Base-by-base conservation (phyloP, 768 basidiomycete species). In the Lactifluus pinguis region DNA sequence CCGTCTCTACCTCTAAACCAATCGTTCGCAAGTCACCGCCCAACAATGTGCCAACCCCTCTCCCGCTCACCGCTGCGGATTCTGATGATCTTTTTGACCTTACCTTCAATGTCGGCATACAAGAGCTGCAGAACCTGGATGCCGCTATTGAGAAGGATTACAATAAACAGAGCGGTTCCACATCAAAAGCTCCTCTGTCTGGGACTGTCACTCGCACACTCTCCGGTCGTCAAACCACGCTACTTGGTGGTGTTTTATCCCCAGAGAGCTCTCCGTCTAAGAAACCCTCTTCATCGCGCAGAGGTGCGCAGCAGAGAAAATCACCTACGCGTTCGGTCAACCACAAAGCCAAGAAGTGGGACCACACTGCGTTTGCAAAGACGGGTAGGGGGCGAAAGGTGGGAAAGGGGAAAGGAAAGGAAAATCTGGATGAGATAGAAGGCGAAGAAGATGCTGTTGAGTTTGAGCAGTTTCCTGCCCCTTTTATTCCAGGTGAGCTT, bases 331-430 rank as follows among this genome's bases (percentile, higher is more conserved):
- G 82, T 9, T 77, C 80, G 51, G 81, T 81, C 59, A 77, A 81
- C 5, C 77, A 77, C 19, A 85, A 87, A 71, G 83, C 80, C 1
- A 98, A 95, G 76, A 76, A 78, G 50, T 99, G 97, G 97, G 93
- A 98, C 69, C 86, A 91, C 25, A 92, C 94, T 0, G 83, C 77
- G 13, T 95, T 90, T 68, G 86, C 93, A 6, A 89, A 91, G 74
- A 82, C 86, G 4, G 93, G 92, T 4, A 25, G 6, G 0, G 73
- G 80, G 74, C 84, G 77, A 67, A 80, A 76, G 53, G 72, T 74
- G 44, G 81, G 79, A 66, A 67, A 69, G 53, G 70, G 72, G 2
- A 86, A 83, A 69, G 77, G 77, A 7, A 84, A 83, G 71, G 77
- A 73, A 21, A 84, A 81, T 66, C 73, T 71, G 2, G 76, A 76